phyloP scores from a whole-genome alignment of 176 grass and related monocot species.

The Carex scoparia region DNA sequence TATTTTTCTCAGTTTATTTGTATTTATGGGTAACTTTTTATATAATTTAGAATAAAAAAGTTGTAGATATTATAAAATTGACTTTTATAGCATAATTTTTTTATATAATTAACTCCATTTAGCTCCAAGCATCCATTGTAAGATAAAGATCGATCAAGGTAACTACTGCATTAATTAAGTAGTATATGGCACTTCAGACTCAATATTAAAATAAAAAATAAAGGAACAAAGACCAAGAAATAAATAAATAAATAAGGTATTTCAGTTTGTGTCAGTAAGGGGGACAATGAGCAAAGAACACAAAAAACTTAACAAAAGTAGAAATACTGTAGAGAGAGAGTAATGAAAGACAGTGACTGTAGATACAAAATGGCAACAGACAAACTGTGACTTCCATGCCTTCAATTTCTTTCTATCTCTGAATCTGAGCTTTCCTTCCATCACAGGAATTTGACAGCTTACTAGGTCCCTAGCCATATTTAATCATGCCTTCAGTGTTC shows the following conservation, averaged over 20 bases:
- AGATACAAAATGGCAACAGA: constrained; percentile 45
- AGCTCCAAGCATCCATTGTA: too few relatives aligned
- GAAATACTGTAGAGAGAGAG: constrained; percentile 8
- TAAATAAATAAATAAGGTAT: neutral
- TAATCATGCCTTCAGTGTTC: neutral
- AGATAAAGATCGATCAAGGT: too few relatives aligned
- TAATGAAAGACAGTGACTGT: constrained; percentile 35
- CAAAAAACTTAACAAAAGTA: constrained; percentile 20
- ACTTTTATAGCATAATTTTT: too few relatives aligned
- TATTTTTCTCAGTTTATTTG: too few relatives aligned
- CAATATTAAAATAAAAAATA: neutral
- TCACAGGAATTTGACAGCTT: neutral
- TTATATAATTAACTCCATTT: too few relatives aligned
- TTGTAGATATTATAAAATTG: too few relatives aligned
- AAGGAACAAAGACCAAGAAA: neutral
- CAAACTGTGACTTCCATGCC: constrained; percentile 41
- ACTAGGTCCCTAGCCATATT: neutral
- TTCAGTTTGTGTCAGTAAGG: neutral
- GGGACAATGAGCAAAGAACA: neutral
- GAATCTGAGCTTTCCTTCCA: neutral
- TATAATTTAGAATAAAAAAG: too few relatives aligned
- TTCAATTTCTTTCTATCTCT: neutral
- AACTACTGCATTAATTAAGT: too few relatives aligned
- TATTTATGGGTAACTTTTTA: too few relatives aligned
- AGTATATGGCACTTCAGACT: neutral